These are phyloP conservation scores for Saccharomycopsis sp. DNA, from an alignment of 805 yeast species.

Conservation along the genomic window DNA sequence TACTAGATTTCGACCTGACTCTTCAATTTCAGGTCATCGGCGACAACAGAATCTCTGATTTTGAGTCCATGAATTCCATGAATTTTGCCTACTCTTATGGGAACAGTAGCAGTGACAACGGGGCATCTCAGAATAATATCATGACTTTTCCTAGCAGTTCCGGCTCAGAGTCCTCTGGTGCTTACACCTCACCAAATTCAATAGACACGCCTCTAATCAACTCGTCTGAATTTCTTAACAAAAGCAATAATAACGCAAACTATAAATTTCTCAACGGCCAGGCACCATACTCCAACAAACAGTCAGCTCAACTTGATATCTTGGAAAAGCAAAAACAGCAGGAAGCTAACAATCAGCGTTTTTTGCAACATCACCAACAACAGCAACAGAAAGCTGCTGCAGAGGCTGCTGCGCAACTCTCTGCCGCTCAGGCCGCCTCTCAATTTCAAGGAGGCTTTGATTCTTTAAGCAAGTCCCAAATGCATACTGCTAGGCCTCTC, in stretches of 20 bases:
- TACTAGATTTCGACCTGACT: not conserved
- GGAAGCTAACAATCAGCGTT: constrained; percentile 30
- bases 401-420: not conserved
- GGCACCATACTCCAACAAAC: not conserved
- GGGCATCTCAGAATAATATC: constrained; percentile 17
- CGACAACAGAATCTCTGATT: not conserved
- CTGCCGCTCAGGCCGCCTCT: not conserved
- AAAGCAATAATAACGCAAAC: not conserved
- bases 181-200: constrained; percentile 7
- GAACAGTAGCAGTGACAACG: not conserved
- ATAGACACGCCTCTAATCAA: constrained; percentile 2
- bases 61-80: too few relatives aligned
- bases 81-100: not conserved
- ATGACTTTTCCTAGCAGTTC: constrained; percentile 20
- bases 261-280: not conserved
- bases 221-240: constrained; percentile 2
- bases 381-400: constrained; percentile 1
- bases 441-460: not conserved
- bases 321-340: constrained; percentile 19
- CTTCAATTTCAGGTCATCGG: not conserved
- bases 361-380: constrained; percentile 26
- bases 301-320: not conserved
- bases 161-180: constrained; percentile 4
- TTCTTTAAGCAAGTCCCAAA: not conserved
- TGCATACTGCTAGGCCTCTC: not conserved